Percentiles rank a stretch among this genome's conserved stretches.
Evolutionary conservation across 1,284 basidiomycete species (phyloP).

Genomic region (Moesziomyces parantarcticus): DNA sequence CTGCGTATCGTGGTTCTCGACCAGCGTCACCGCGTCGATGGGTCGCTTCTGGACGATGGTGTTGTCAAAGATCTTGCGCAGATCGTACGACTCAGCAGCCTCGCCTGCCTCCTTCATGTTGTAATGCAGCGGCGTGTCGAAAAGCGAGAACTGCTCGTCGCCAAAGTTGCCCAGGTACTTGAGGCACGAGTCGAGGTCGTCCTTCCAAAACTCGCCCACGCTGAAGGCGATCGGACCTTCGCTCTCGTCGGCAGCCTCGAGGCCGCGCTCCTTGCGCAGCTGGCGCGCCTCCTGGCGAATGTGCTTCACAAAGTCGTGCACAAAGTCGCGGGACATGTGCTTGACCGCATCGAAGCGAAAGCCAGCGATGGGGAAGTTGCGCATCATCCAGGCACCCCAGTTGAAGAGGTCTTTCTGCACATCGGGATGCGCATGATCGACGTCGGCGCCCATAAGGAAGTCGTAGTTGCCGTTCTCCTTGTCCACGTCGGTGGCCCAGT

Average conservation of each 20-base stretch:
- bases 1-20: constrained; percentile 73
- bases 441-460: constrained; percentile 70
- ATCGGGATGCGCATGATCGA: constrained; percentile 85
- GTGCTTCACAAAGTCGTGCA: constrained; percentile 72
- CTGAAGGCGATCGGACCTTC: constrained; percentile 52
- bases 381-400: constrained; percentile 74
- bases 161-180: constrained; percentile 69
- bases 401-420: constrained; percentile 72
- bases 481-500: constrained; percentile 69
- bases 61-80: constrained; percentile 73
- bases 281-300: constrained; percentile 68
- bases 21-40: constrained; percentile 74
- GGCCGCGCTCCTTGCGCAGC: constrained; percentile 46
- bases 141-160: constrained; percentile 72
- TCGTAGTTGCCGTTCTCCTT: constrained; percentile 70
- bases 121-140: constrained; percentile 74
- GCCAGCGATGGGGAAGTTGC: constrained; percentile 56
- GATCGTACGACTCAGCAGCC: constrained; percentile 70
- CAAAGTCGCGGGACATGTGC: constrained; percentile 68
- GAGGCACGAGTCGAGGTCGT: constrained; percentile 45
- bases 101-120: constrained; percentile 74
- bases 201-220: constrained; percentile 63
- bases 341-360: constrained; percentile 66
- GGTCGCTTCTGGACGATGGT: constrained; percentile 73
- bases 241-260: constrained; percentile 48